These are phyloP conservation scores for Epichloe typhina DNA, from an alignment of 2,329 filamentous ascomycete genomes.

Conservation along the genomic window DNA sequence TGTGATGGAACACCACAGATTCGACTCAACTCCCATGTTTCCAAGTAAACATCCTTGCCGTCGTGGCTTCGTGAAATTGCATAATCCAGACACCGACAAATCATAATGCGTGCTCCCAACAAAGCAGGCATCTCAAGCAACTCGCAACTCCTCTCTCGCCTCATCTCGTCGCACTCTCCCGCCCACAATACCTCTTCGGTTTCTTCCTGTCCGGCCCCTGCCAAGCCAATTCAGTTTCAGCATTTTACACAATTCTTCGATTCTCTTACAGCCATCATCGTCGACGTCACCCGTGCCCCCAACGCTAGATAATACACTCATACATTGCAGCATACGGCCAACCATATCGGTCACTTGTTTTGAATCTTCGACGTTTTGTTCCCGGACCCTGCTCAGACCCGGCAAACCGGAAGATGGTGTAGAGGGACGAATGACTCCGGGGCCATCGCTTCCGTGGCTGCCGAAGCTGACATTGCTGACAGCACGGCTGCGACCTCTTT, in stretches of 20 bases:
- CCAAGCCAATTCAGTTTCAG: constrained; percentile 97
- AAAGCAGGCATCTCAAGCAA: constrained; percentile 15
- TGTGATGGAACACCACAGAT: no score
- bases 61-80: no score
- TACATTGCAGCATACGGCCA: constrained; percentile 89
- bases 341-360: constrained; percentile 87
- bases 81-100: no score
- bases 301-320: constrained; percentile 75
- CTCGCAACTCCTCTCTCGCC: constrained; percentile 27
- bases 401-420: constrained; percentile 29
- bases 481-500: constrained; percentile 57
- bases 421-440: constrained; percentile 31
- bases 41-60: no score
- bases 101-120: background rate
- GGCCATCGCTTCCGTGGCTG: constrained; percentile 35
- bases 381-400: constrained; percentile 30
- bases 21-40: no score
- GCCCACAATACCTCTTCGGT: constrained; percentile 81
- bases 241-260: constrained; percentile 72
- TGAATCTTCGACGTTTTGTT: constrained; percentile 52
- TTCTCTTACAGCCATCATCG: constrained; percentile 62
- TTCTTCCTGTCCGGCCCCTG: constrained; percentile 74
- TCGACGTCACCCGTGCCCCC: constrained; percentile 42
- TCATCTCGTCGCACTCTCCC: constrained; percentile 38
- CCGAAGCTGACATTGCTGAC: constrained; percentile 72